These are phyloP conservation scores for Cordyceps farinosa DNA, from an alignment of 2,329 filamentous ascomycete species.

Conservation along the genomic window DNA sequence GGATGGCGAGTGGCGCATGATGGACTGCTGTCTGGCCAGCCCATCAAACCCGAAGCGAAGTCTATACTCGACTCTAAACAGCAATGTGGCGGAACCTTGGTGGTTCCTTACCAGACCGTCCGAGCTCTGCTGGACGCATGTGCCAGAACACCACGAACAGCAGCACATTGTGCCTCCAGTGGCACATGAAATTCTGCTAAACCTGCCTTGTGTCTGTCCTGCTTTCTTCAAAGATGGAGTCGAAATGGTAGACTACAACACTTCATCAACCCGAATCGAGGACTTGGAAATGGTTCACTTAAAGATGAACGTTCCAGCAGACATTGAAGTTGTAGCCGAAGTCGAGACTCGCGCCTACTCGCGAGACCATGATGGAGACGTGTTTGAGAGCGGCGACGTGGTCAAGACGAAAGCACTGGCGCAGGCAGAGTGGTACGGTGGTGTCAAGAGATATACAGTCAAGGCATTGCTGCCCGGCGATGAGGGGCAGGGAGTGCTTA, in stretches of 20 bases:
- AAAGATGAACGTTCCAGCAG: constrained; percentile 79
- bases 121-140: constrained; percentile 93
- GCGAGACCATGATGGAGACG: constrained; percentile 82
- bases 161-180: constrained; percentile 92
- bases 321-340: constrained; percentile 89
- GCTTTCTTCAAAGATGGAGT: constrained; percentile 81
- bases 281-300: constrained; percentile 91
- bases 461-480: constrained; percentile 91
- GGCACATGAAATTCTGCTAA: constrained; percentile 78
- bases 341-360: constrained; percentile 81
- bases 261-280: constrained; percentile 78
- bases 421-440: constrained; percentile 86
- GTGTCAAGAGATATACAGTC: constrained; percentile 85
- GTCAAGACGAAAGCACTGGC: constrained; percentile 82
- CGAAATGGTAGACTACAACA: constrained; percentile 86
- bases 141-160: constrained; percentile 80
- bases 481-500: constrained; percentile 82
- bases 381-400: constrained; percentile 86
- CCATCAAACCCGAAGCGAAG: constrained; percentile 81
- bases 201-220: constrained; percentile 80
- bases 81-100: constrained; percentile 74
- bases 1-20: constrained; percentile 92
- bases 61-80: constrained; percentile 70
- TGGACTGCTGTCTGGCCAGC: constrained; percentile 89
- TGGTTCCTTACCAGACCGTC: constrained; percentile 90